A percentile compares a stretch with the other conserved stretches of the same genome.
phyloP scores from a whole-genome alignment of 2,329 filamentous ascomycete genomes.

The Arthrobotrys megalospora region DNA sequence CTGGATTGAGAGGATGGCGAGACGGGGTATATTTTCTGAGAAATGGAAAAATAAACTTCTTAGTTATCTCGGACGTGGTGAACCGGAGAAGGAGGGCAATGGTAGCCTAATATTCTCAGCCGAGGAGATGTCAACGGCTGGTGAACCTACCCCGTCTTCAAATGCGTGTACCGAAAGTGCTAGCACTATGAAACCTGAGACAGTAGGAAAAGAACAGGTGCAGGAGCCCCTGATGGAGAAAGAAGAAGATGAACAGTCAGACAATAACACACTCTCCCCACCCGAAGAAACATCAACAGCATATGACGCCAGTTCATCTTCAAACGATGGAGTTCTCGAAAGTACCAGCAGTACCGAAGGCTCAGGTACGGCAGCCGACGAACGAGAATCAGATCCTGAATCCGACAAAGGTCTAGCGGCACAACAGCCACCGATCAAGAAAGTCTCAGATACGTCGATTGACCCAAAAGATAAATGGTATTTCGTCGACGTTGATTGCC shows the following conservation, averaged over 20 bases:
- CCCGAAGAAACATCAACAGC: too few relatives aligned
- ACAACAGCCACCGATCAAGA: too few relatives aligned
- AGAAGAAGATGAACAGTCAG: not conserved
- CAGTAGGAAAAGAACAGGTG: too few relatives aligned
- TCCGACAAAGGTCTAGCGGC: not conserved
- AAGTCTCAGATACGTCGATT: not conserved
- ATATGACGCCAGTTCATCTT: too few relatives aligned
- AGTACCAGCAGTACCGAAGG: not conserved
- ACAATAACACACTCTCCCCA: too few relatives aligned
- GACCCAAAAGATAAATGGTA: not conserved
- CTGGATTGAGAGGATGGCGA: not conserved
- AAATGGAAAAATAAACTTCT: not conserved
- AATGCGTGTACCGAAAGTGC: too few relatives aligned
- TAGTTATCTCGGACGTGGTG: not conserved
- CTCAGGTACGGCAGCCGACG: not conserved
- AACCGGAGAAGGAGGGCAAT: not conserved
- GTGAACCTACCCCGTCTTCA: too few relatives aligned
- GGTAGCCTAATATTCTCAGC: not conserved
- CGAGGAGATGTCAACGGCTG: not conserved
- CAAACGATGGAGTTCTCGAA: not conserved
- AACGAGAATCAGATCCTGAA: not conserved
- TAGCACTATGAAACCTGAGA: too few relatives aligned
- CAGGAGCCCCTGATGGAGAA: too few relatives aligned
- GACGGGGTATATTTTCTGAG: not conserved
- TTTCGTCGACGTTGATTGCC: not conserved